Percentiles rank a stretch among this genome's conserved stretches.
Evolutionary conservation across 306 rosid genomes (phyloP).

Genomic region (Pueraria montana): DNA sequence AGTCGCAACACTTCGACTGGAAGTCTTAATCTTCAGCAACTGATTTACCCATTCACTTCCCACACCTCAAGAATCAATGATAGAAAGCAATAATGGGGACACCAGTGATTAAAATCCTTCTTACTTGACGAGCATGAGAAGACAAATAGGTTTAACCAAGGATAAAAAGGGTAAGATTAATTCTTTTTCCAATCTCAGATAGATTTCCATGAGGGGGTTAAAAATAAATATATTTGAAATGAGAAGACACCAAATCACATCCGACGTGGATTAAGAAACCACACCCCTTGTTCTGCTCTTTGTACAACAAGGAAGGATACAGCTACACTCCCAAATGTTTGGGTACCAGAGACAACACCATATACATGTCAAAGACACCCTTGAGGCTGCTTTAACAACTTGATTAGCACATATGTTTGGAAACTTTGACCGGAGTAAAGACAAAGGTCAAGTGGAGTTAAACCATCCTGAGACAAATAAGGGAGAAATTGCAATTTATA

Average conservation of each 20-base stretch:
- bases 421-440: conserved; percentile 75
- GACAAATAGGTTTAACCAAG: background rate
- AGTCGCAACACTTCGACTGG: background rate
- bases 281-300: background rate
- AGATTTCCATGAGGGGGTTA: background rate
- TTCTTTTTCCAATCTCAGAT: background rate
- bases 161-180: background rate
- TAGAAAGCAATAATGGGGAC: background rate
- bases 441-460: conserved; percentile 86
- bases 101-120: background rate
- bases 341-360: background rate
- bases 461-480: conserved; percentile 74
- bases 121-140: background rate
- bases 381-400: conserved; percentile 78
- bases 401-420: conserved; percentile 79
- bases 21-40: background rate
- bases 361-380: conserved; percentile 31
- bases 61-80: background rate
- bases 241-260: background rate
- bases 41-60: background rate
- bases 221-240: background rate
- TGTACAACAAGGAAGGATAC: background rate
- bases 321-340: background rate
- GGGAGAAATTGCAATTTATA: background rate
- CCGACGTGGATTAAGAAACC: background rate